Percentiles rank a stretch among this genome's conserved stretches.
Evolutionary conservation across 2,329 filamentous ascomycete genomes (phyloP).

Genomic region (Colletotrichum cuscutae): DNA sequence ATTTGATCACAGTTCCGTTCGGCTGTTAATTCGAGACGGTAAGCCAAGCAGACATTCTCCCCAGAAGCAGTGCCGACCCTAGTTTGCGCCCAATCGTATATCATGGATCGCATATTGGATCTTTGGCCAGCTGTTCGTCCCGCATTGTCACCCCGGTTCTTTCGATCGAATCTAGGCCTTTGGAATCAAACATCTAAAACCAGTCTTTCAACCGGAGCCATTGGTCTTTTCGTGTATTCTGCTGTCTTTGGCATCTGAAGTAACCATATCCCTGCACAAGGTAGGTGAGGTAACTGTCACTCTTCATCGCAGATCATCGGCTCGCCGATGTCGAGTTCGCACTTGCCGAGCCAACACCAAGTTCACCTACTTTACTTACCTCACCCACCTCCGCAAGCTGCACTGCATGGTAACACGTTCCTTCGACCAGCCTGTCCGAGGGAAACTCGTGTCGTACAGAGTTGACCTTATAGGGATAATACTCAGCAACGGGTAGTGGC

Average conservation of each 20-base stretch:
- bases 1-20: not conserved
- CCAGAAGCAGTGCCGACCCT: not conserved
- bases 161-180: not conserved
- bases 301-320: not conserved
- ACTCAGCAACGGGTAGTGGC: not conserved
- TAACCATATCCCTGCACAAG: not conserved
- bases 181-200: not conserved
- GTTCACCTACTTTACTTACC: not conserved
- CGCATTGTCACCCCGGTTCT: not conserved
- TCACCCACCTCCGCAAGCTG: not conserved
- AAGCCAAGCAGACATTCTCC: not conserved
- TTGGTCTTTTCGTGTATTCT: not conserved
- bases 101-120: not conserved
- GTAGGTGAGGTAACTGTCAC: not conserved
- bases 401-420: not conserved
- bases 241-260: not conserved
- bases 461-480: not conserved
- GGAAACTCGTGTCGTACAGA: not conserved
- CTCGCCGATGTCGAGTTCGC: not conserved
- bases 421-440: too few relatives aligned
- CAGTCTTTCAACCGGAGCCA: not conserved
- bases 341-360: not conserved
- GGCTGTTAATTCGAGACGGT: not conserved
- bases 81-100: not conserved
- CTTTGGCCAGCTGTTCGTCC: not conserved